Conservation (phyloP, 768 basidiomycete genomes). For the Sarcomyxa edulis region DNA sequence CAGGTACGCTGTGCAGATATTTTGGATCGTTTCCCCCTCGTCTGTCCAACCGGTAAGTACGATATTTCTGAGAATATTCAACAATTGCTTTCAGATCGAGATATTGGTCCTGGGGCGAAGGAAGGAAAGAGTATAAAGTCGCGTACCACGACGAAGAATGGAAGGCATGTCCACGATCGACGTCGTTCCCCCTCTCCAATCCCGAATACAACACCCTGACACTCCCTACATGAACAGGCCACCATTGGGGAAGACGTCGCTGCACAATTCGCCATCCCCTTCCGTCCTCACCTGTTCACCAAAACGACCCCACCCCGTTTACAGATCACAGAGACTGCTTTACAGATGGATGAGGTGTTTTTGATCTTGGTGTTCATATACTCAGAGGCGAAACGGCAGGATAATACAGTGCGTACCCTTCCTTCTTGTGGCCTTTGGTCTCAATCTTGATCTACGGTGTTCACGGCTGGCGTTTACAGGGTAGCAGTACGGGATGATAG, state of each 20-base stretch:
- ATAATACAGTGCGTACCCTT: conserved; percentile 21
- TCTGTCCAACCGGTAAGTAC: conserved; percentile 1
- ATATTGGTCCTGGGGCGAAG: conserved; percentile 40
- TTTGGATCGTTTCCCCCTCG: conserved; percentile 1
- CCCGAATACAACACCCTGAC: conserved; percentile 11
- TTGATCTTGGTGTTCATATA: conserved; percentile 31
- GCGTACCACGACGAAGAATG: conserved; percentile 39
- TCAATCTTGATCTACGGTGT: no score
- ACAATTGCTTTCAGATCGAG: conserved; percentile 24
- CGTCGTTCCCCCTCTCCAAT: no score
- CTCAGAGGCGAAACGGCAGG: conserved; percentile 28
- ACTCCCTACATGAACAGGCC: conserved; percentile 7
- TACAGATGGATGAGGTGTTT: conserved; percentile 34
- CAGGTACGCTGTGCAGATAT: conserved; percentile 1
- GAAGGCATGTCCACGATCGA: conserved; percentile 41
- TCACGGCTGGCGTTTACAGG: no score
- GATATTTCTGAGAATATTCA: conserved; percentile 7
- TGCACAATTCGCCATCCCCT: conserved; percentile 37
- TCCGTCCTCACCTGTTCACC: conserved; percentile 43
- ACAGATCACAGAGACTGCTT: conserved; percentile 32
- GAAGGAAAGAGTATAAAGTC: conserved; percentile 39
- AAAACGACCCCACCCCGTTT: conserved; percentile 35
- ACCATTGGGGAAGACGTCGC: conserved; percentile 24
- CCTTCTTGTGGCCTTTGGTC: no score
- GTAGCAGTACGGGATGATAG: no score